Percentiles rank a stretch among this genome's conserved stretches.
phyloP scores from a whole-genome alignment of 768 basidiomycete genomes.

The Kwoniella europaea region DNA sequence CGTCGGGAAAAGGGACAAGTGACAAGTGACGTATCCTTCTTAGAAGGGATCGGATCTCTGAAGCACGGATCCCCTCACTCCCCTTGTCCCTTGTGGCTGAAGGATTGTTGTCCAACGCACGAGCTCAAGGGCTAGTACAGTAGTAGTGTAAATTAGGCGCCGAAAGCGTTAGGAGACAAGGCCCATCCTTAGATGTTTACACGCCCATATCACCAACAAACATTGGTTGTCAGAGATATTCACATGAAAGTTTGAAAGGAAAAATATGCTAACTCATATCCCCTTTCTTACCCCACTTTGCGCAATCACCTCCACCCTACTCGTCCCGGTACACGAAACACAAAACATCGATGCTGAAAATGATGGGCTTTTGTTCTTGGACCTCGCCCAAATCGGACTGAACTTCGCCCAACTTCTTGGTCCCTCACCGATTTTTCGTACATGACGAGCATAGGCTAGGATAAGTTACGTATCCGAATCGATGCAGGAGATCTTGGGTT shows the following conservation, averaged over 20 bases:
- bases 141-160: no score
- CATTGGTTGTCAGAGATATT: no score
- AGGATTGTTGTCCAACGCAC: no score
- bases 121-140: no score
- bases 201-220: no score
- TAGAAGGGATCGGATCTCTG: neutral
- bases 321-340: neutral
- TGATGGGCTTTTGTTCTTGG: neutral
- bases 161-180: no score
- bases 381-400: neutral
- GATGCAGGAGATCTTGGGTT: constrained; percentile 49
- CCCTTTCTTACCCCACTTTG: neutral
- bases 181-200: no score
- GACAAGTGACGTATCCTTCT: neutral
- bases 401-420: neutral
- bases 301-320: neutral
- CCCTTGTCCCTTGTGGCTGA: neutral
- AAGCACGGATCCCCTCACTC: neutral
- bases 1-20: neutral
- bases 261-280: neutral
- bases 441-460: constrained; percentile 8
- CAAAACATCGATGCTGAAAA: neutral
- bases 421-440: neutral
- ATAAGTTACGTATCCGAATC: constrained; percentile 45
- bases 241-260: neutral